Conservation (phyloP, 208 protist species). For the Trypanosomatidae sp. region DNA sequence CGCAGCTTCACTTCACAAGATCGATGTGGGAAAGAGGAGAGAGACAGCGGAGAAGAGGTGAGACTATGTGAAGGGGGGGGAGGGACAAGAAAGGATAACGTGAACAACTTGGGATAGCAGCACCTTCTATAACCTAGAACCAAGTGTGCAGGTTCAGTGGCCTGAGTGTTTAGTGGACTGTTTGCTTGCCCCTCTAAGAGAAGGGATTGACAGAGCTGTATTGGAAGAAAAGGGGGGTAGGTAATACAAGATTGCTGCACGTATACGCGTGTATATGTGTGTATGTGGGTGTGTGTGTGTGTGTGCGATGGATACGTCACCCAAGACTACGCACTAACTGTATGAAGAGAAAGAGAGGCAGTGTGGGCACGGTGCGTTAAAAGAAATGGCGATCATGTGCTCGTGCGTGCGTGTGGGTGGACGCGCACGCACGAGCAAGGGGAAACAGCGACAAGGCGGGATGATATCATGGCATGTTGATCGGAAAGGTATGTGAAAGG, state of each 20-base stretch:
- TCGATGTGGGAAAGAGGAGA: background rate
- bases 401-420: background rate
- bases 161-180: background rate
- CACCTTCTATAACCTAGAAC: background rate
- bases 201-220: background rate
- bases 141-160: background rate
- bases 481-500: background rate
- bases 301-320: background rate
- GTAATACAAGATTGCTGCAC: background rate
- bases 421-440: background rate
- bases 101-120: background rate
- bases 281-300: background rate
- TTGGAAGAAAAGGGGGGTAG: background rate
- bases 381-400: background rate
- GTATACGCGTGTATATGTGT: background rate
- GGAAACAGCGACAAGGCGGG: background rate
- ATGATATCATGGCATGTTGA: conserved; percentile 1
- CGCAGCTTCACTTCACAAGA: background rate
- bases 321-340: background rate
- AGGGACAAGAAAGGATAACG: background rate
- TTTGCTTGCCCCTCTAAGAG: background rate
- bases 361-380: background rate
- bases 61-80: background rate
- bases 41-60: background rate
- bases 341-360: background rate